Conservation (phyloP, 805 yeast genomes). For the Komagataella pseudopastoris region DNA sequence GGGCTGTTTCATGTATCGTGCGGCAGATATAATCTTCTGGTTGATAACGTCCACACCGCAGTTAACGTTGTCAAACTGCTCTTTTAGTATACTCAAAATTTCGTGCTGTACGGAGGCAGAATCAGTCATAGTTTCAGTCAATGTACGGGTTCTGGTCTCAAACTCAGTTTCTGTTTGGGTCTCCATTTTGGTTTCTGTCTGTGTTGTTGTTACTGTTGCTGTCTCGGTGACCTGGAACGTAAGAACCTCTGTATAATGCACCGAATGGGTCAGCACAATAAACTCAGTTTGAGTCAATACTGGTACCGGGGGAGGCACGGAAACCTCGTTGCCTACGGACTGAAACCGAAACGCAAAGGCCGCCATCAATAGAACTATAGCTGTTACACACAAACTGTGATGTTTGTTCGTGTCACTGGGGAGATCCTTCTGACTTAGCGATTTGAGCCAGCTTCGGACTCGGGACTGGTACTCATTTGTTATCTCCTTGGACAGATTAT, state of each 20-base stretch:
- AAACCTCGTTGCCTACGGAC: background rate
- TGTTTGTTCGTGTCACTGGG: background rate
- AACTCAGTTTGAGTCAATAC: background rate
- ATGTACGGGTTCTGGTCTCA: background rate
- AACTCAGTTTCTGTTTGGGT: background rate
- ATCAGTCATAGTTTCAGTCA: background rate
- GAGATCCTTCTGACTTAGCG: background rate
- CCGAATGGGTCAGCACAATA: background rate
- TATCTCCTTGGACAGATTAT: background rate
- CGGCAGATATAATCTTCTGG: background rate
- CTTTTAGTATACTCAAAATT: background rate
- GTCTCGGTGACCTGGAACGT: background rate
- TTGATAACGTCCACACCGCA: background rate
- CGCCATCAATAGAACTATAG: background rate
- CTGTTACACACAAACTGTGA: background rate
- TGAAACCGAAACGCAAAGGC: background rate
- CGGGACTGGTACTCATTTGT: background rate
- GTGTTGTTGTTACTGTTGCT: background rate
- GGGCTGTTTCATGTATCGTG: background rate
- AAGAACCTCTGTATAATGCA: conserved; percentile 3
- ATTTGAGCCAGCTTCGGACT: background rate
- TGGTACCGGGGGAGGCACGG: background rate
- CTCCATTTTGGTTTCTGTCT: background rate
- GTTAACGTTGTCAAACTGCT: background rate
- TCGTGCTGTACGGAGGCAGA: background rate